phyloP scores from a whole-genome alignment of 2,329 filamentous ascomycete species.

The Zasmidium angulare region DNA sequence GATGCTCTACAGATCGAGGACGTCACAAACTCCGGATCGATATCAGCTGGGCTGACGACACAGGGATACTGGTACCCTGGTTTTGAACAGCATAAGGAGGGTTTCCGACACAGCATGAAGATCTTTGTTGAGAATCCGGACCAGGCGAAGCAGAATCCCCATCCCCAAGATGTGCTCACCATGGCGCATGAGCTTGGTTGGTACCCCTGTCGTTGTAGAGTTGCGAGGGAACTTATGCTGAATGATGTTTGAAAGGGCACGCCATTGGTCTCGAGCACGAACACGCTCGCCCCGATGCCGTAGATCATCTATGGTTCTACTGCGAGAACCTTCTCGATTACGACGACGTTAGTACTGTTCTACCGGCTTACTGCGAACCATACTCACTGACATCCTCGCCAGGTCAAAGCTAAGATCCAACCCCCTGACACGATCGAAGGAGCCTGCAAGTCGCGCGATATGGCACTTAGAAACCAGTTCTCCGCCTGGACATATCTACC shows the following conservation, averaged over 20 bases:
- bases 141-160: not conserved
- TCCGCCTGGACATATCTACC: conserved; percentile 1
- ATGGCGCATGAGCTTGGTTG: conserved; percentile 1
- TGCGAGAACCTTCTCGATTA: conserved; percentile 1
- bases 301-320: not conserved
- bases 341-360: not conserved
- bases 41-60: not conserved
- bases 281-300: conserved; percentile 1
- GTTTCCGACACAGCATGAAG: not conserved
- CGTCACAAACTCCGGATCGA: not conserved
- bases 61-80: not conserved
- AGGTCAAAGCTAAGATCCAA: not conserved
- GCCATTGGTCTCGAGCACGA: conserved; percentile 1
- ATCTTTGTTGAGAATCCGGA: not conserved
- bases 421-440: not conserved
- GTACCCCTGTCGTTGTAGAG: not conserved
- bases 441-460: not conserved
- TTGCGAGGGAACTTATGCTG: not conserved
- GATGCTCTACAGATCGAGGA: not conserved
- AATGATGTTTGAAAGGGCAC: not conserved
- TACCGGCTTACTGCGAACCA: not conserved
- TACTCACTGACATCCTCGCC: not conserved
- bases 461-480: not conserved
- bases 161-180: not conserved
- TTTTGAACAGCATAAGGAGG: not conserved